Evolutionary conservation across 306 rosid genomes (phyloP).

Genomic region (Cucurbita maxima): DNA sequence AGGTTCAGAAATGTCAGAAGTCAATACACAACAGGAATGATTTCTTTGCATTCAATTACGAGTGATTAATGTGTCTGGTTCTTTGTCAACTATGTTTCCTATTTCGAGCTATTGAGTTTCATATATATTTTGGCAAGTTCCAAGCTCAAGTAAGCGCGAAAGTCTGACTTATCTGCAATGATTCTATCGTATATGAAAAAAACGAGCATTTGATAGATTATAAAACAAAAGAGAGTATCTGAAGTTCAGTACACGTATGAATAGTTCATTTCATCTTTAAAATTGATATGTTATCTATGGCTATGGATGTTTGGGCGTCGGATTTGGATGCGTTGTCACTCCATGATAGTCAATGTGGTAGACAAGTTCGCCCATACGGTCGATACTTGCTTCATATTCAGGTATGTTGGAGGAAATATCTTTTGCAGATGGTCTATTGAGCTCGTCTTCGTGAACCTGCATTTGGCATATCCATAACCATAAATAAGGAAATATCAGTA

Average conservation of each 20-base stretch:
- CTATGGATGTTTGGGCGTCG: constrained; percentile 65
- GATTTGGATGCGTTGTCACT: constrained; percentile 76
- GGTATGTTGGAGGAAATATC: constrained; percentile 20
- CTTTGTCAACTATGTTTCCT: neutral
- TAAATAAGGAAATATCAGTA: neutral
- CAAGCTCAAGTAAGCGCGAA: neutral
- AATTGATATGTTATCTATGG: neutral
- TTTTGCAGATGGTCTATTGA: constrained; percentile 9
- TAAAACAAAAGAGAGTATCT: neutral
- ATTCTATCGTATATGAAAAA: neutral
- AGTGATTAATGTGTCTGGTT: neutral
- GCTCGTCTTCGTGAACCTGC: constrained; percentile 42
- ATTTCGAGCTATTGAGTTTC: neutral
- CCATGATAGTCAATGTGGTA: constrained; percentile 84
- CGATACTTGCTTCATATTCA: constrained; percentile 17
- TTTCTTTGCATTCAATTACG: constrained; percentile 36
- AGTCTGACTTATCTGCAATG: neutral
- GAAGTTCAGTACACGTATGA: constrained; percentile 2
- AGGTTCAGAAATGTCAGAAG: constrained; percentile 47
- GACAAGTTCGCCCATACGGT: constrained; percentile 30
- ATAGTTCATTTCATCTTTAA: neutral
- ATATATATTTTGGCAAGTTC: neutral
- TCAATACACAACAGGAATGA: constrained; percentile 64
- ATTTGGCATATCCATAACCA: constrained; percentile 8
- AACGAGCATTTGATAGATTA: neutral